Percentiles rank a stretch among this genome's conserved stretches.
Conservation (phyloP, 805 yeast species). For the Kuraishia floccosa region DNA sequence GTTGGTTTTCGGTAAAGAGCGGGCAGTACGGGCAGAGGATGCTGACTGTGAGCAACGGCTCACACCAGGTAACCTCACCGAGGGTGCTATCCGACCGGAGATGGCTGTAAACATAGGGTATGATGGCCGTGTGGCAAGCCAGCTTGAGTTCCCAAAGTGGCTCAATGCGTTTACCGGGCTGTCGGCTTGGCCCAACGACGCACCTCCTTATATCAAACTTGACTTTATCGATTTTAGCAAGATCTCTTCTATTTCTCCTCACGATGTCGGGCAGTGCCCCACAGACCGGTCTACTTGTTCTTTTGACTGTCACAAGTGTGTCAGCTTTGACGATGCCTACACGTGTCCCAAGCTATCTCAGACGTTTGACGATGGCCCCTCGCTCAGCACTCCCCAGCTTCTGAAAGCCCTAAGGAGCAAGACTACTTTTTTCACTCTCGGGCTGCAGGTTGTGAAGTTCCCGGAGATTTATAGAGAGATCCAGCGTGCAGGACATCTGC, state of each 20-base stretch:
- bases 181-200: conserved; percentile 70
- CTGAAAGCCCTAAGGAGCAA: conserved; percentile 38
- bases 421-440: conserved; percentile 79
- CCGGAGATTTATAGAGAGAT: conserved; percentile 63
- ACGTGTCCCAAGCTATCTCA: conserved; percentile 72
- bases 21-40: background rate
- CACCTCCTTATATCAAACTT: conserved; percentile 82
- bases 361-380: conserved; percentile 94
- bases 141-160: conserved; percentile 72
- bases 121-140: background rate
- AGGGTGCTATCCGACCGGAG: background rate
- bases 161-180: conserved; percentile 63
- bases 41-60: background rate
- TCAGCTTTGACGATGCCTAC: conserved; percentile 61
- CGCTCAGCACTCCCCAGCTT: conserved; percentile 54
- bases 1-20: too few relatives aligned
- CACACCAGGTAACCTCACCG: background rate
- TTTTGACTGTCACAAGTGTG: conserved; percentile 78
- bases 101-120: background rate
- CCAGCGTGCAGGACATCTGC: conserved; percentile 54
- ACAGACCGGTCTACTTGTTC: conserved; percentile 50
- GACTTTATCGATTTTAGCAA: conserved; percentile 49
- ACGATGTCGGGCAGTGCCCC: conserved; percentile 51
- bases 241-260: conserved; percentile 37
- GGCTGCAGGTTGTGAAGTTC: conserved; percentile 63